Evolutionary conservation across 75 land plant genomes (phyloP), one percentile per base, ranked within the genome.

Genomic region (Pinus albicaulis): DNA sequence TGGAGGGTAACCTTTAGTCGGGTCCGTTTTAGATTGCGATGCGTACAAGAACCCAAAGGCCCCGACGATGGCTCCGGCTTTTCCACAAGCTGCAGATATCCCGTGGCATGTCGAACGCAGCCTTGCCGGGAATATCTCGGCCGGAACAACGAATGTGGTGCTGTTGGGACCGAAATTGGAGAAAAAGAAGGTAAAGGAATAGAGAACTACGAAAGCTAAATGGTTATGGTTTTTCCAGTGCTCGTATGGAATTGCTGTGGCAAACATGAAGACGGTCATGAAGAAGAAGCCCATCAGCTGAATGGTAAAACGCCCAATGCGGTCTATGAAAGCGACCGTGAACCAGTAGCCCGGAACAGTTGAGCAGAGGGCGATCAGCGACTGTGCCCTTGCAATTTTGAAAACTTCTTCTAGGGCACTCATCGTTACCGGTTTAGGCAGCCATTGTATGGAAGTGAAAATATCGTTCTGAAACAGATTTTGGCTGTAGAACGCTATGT

Each of bases 221-320:
- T 7, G 8, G 7, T 48, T 48, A 1, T 36, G 24, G 14, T 34
- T 14, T 13, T 15, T 61, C 88, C 89, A 84, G 76, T 89, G 82
- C 80, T 90, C 1, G 84, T 89, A 90, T 17, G 91, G 92, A 57
- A 90, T 73, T 20, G 92, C 84, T 0, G 86, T 71, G 0, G 81
- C 92, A 8, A 90, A 75, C 92, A 90, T 90, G 92, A 90, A 90
- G 19, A 86, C 89, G 1, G 92, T 90, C 92, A 90, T 90, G 75
- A 90, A 75, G 81, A 90, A 85, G 84, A 90, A 90, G 12, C 92
- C 92, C 55, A 76, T 77, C 36, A 89, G 55, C 77, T 91, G 92
- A 66, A 89, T 91, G 23, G 75, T 26, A 48, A 83, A 81, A 22
- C 92, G 38, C 3, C 92, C 92, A 24, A 89, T 79, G 38, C 44